Percentiles rank a stretch among this genome's conserved stretches.
Evolutionary conservation across 1,139 yeast genomes (phyloP).

Genomic region (Keqinozyma sinolaborantium): DNA sequence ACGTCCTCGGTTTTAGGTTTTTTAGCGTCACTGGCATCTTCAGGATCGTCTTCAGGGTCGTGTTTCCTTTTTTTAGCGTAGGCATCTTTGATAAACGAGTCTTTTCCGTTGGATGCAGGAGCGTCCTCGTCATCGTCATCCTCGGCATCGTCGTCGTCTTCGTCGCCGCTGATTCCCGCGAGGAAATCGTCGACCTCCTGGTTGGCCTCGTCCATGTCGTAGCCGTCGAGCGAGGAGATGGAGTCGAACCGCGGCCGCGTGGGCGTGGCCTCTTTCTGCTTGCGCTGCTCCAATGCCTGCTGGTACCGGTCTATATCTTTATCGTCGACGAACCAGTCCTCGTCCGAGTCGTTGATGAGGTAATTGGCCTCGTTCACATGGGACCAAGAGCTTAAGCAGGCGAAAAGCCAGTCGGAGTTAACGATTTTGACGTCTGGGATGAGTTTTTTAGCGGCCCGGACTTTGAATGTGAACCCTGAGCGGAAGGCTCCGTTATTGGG

Average conservation of each 20-base stretch:
- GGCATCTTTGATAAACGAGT: slow-evolving; percentile 31
- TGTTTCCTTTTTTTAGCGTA: slow-evolving; percentile 23
- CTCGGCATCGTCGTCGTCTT: slow-evolving; percentile 34
- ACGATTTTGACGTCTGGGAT: slow-evolving; percentile 73
- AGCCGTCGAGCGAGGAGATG: slow-evolving; percentile 30
- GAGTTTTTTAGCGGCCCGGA: slow-evolving; percentile 64
- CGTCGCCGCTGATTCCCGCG: slow-evolving; percentile 53
- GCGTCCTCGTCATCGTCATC: slow-evolving; percentile 30
- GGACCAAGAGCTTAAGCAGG: slow-evolving; percentile 78
- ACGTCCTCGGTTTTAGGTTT: slow-evolving; percentile 11
- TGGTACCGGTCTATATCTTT: slow-evolving; percentile 43
- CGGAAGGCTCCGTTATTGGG: slow-evolving; percentile 47
- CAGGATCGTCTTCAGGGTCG: slow-evolving; percentile 16
- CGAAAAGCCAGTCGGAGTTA: slow-evolving; percentile 91
- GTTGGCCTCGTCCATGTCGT: slow-evolving; percentile 53
- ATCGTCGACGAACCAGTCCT: slow-evolving; percentile 39
- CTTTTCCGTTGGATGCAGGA: slow-evolving; percentile 18
- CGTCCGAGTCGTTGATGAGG: slow-evolving; percentile 42
- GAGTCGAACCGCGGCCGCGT: slow-evolving; percentile 25
- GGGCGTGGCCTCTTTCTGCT: slow-evolving; percentile 11
- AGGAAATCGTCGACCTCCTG: slow-evolving; percentile 60
- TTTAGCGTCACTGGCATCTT: slow-evolving; percentile 8
- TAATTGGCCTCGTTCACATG: slow-evolving; percentile 63
- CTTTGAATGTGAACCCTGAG: slow-evolving; percentile 59
- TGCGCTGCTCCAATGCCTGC: slow-evolving; percentile 23